Conservation (phyloP, 306 rosid species). For the Gleditsia sinensis region DNA sequence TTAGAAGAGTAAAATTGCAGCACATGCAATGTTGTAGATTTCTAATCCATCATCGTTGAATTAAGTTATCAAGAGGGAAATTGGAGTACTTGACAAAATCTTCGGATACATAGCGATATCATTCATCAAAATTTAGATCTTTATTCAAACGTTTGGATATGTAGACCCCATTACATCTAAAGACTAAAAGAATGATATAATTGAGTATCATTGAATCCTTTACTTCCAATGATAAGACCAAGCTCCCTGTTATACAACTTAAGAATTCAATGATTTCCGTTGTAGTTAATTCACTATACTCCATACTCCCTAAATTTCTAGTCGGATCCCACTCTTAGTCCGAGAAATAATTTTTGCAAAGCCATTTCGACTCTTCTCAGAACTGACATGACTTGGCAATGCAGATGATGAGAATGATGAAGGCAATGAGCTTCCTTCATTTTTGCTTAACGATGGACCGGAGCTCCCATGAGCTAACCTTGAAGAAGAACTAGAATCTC, state of each 20-base stretch:
- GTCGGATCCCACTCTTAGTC: conserved; percentile 83
- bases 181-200: not conserved
- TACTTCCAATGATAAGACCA: conserved; percentile 28
- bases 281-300: conserved; percentile 4
- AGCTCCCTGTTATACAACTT: conserved; percentile 36
- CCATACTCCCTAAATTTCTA: conserved; percentile 62
- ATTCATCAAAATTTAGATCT: not conserved
- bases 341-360: conserved; percentile 88
- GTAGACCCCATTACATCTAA: conserved; percentile 5
- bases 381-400: conserved; percentile 49
- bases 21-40: no score
- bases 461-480: conserved; percentile 47
- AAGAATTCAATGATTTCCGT: conserved; percentile 31
- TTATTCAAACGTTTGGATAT: not conserved
- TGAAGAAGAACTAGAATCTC: conserved; percentile 52
- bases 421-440: conserved; percentile 53
- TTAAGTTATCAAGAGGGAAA: no score
- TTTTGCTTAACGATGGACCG: conserved; percentile 40
- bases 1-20: no score
- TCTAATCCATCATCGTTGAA: no score
- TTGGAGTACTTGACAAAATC: no score
- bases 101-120: no score
- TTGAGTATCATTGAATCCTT: not conserved
- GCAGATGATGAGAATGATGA: conserved; percentile 48
- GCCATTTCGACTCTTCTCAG: conserved; percentile 83